These are phyloP conservation scores for Scedosporium aurantiacum DNA, from an alignment of 2,329 filamentous ascomycete species.

Conservation along the genomic window DNA sequence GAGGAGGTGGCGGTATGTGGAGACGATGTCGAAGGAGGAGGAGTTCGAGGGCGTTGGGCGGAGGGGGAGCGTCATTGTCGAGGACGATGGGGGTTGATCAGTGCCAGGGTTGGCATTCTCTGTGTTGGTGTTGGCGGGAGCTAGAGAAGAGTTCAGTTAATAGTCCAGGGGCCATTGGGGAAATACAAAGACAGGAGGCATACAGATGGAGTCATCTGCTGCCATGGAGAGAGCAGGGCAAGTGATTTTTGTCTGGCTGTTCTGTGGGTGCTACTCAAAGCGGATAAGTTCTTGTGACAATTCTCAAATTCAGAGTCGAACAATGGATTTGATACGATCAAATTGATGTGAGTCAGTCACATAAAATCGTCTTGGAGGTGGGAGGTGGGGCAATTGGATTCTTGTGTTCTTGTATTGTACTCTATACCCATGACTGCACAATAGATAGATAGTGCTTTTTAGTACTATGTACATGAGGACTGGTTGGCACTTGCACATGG, in stretches of 20 bases:
- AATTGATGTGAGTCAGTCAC: neutral
- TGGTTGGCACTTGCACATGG: no score
- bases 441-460: no score
- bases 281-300: neutral
- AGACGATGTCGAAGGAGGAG: constrained; percentile 36
- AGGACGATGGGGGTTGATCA: neutral
- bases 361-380: neutral
- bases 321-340: neutral
- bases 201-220: neutral
- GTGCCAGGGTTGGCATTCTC: neutral
- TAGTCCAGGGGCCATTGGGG: neutral
- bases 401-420: neutral
- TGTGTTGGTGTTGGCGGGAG: neutral
- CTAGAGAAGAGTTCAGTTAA: neutral
- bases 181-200: neutral
- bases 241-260: neutral
- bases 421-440: neutral
- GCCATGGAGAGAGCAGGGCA: neutral
- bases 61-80: constrained; percentile 15
- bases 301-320: neutral
- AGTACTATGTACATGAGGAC: no score
- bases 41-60: constrained; percentile 13
- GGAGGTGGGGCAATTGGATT: neutral
- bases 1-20: constrained; percentile 43
- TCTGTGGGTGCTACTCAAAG: neutral